Percentiles rank a stretch among this genome's conserved stretches.
These are phyloP conservation scores for Penicillium sp. DNA, from an alignment of 2,329 filamentous ascomycete genomes.

Conservation along the genomic window DNA sequence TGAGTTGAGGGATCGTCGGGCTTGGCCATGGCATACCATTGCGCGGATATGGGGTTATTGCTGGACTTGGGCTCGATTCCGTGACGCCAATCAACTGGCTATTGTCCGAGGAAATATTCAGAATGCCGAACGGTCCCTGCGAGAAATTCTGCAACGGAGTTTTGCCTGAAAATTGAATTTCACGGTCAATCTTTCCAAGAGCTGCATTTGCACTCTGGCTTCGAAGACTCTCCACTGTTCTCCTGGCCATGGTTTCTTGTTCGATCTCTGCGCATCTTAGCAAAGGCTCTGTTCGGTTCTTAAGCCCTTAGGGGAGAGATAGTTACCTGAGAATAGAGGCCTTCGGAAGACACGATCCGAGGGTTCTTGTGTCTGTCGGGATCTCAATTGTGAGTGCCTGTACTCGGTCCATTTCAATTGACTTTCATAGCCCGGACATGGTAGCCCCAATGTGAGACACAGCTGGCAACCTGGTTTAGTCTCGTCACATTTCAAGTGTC, in stretches of 20 bases:
- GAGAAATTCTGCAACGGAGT: background rate
- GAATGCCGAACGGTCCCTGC: slow-evolving; percentile 9
- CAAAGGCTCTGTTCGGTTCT: background rate
- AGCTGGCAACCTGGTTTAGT: slow-evolving; percentile 1
- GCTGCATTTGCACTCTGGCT: background rate
- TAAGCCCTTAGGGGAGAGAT: background rate
- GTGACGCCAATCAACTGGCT: background rate
- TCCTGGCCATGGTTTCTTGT: background rate
- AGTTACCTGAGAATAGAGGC: background rate
- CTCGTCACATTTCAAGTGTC: slow-evolving; percentile 12
- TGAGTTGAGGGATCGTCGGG: background rate
- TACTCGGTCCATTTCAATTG: slow-evolving; percentile 2
- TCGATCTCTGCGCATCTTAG: background rate
- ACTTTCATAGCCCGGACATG: slow-evolving; percentile 3
- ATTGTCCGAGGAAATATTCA: background rate
- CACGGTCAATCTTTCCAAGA: background rate
- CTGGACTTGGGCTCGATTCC: background rate
- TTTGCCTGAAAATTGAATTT: background rate
- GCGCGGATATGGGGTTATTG: background rate
- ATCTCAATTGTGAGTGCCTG: background rate
- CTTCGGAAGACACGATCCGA: background rate
- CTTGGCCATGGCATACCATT: background rate
- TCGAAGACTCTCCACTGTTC: background rate
- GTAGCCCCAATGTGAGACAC: background rate
- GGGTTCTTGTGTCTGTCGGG: slow-evolving; percentile 12